Evolutionary conservation across 345 rosid species (phyloP).

Genomic region (Pistacia atlantica): DNA sequence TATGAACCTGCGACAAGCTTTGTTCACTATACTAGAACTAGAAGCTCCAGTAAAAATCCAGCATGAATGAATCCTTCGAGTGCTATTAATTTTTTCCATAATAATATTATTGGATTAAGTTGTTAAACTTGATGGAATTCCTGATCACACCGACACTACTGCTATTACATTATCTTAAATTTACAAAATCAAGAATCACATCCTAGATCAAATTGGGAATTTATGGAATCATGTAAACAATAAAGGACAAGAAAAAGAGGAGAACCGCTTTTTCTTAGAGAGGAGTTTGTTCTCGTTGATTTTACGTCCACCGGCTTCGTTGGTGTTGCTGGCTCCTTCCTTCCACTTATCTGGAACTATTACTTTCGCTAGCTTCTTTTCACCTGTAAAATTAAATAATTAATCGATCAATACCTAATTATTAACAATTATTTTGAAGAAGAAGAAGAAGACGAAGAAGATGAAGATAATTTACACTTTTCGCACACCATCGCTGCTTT

Average conservation of each 20-base stretch:
- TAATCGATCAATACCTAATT: background rate
- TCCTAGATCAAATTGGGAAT: background rate
- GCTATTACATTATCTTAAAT: background rate
- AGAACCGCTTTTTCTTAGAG: conserved; percentile 77
- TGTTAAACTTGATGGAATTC: background rate
- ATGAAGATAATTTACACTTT: conserved; percentile 54
- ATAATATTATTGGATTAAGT: too few species aligned
- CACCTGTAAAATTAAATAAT: conserved; percentile 48
- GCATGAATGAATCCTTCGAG: background rate
- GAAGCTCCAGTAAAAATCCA: conserved; percentile 1
- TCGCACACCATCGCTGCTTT: conserved; percentile 79
- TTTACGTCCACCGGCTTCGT: conserved; percentile 94
- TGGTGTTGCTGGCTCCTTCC: conserved; percentile 96
- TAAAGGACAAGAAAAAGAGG: background rate
- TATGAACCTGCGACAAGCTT: background rate
- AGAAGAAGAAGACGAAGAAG: background rate
- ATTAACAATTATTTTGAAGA: background rate
- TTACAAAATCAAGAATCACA: background rate
- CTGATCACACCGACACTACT: background rate
- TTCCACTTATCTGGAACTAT: conserved; percentile 99
- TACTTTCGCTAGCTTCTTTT: conserved; percentile 93
- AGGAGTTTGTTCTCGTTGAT: conserved; percentile 98
- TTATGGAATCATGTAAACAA: background rate
- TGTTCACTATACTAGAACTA: background rate
- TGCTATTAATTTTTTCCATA: background rate